Base-by-base conservation (phyloP, 192 early-diverging fungal genomes). In the Coemansia asiatica region DNA sequence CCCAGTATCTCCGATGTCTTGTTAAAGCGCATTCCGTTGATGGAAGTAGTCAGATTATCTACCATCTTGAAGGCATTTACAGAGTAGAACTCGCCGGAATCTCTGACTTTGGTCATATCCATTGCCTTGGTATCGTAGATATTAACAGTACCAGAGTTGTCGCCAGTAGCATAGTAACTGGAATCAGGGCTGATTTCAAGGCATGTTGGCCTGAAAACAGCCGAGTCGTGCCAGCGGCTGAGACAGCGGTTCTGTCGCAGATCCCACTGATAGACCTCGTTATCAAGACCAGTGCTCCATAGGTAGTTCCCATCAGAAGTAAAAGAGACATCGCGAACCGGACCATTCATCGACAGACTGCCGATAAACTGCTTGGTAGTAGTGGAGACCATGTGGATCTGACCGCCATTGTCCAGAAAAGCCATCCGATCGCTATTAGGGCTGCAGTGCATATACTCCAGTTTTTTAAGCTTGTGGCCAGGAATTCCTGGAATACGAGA, bases 241-340 rank as follows among this genome's bases (percentile, higher is more conserved):
- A 92, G 63, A 70, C 93, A 94, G 44, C 82, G 80, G 49, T 91
- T 87, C 27, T 85, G 69, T 13, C 83, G 83, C 44, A 95, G 61
- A 68, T 97, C 93, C 90, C 92, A 98, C 69, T 92, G 90, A 71
- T 95, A 97, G 2, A 95, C 83, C 65, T 92, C 90, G 38, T 91
- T 91, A 69, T 96, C 94, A 2, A 78, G 75, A 22, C 92, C 91
- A 40, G 93, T 82, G 26, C 88, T 89, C 81, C 84, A 94, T 53
- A 97, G 60, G 65, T 84, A 90, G 28, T 87, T 80, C 18, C 91
- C 89, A 74, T 97, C 93, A 16, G 76, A 74, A 0, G 91, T 91
- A 82, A 95, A 97, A 23, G 88, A 86, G 4, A 94, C 75, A 18
- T 87, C 82, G 7, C 78, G 74, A 4, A 89, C 89, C 4, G 81